These are phyloP conservation scores for Tetradesmus lagerheimii DNA, from an alignment of 139 green algal species.

Conservation along the genomic window DNA sequence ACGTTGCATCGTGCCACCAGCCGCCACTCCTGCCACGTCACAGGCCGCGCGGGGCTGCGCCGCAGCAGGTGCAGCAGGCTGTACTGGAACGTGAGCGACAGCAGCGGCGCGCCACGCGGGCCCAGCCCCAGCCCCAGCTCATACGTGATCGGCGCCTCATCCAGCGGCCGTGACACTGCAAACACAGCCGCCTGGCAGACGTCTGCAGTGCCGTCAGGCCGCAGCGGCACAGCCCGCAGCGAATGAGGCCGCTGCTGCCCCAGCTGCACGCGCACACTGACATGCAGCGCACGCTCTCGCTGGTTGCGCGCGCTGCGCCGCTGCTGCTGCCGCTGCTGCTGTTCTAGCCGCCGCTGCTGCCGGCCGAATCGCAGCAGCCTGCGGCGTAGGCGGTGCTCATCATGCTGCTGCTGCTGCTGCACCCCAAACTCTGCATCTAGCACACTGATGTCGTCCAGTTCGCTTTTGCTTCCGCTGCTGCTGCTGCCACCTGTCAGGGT, in stretches of 20 bases:
- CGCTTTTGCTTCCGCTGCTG: background rate
- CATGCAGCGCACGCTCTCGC: background rate
- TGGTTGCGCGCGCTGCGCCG: background rate
- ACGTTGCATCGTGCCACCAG: background rate
- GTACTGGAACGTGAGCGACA: slow-evolving; percentile 18
- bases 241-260: background rate
- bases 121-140: slow-evolving; percentile 27
- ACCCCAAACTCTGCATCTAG: background rate
- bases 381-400: background rate
- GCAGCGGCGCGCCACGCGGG: background rate
- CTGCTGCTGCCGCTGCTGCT: slow-evolving; percentile 32
- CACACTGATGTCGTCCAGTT: background rate
- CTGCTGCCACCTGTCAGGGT: background rate
- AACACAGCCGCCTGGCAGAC: slow-evolving; percentile 41
- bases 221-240: background rate
- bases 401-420: background rate
- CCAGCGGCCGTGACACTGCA: slow-evolving; percentile 22
- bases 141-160: background rate
- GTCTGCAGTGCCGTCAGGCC: slow-evolving; percentile 4
- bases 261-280: slow-evolving; percentile 3
- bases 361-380: background rate
- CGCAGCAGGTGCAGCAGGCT: slow-evolving; percentile 46
- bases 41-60: background rate
- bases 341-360: background rate
- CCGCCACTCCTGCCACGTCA: slow-evolving; percentile 39